These are phyloP conservation scores for Pythium sukuiense DNA, from an alignment of 352 stramenopile species.

Conservation along the genomic window DNA sequence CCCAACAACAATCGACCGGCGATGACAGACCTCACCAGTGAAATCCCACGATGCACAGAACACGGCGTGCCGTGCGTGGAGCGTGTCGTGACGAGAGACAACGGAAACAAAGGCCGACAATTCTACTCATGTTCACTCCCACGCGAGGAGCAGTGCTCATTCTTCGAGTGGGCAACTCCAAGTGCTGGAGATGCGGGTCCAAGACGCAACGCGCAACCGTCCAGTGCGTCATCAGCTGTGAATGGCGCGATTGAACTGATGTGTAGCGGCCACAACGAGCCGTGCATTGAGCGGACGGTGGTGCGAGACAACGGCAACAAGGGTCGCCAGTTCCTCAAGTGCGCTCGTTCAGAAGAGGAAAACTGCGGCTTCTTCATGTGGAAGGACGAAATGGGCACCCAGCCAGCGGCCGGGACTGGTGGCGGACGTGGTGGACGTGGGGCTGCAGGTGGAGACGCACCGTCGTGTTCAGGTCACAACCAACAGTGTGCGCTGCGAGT, in stretches of 20 bases:
- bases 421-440: not conserved
- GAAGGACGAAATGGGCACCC: constrained; percentile 52
- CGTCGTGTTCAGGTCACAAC: constrained; percentile 49
- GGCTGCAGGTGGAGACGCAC: constrained; percentile 4
- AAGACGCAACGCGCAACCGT: not conserved
- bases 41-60: constrained; percentile 43
- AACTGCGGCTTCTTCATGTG: constrained; percentile 74
- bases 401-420: not conserved
- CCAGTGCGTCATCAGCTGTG: constrained; percentile 4
- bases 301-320: constrained; percentile 69
- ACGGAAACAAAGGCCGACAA: constrained; percentile 89
- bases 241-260: constrained; percentile 18
- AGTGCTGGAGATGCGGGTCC: not conserved
- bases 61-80: constrained; percentile 53
- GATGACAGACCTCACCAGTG: constrained; percentile 3
- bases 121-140: constrained; percentile 91
- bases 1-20: not conserved
- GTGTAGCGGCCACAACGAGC: constrained; percentile 62
- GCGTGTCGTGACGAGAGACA: constrained; percentile 57
- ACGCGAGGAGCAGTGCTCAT: constrained; percentile 86
- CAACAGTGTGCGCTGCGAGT: constrained; percentile 44
- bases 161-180: constrained; percentile 88
- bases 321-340: constrained; percentile 65
- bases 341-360: constrained; percentile 47
- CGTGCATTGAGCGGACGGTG: constrained; percentile 62